Evolutionary conservation across 2,329 filamentous ascomycete species (phyloP), one percentile per base, ranked within the genome.

Genomic region (Penicillium sp.): DNA sequence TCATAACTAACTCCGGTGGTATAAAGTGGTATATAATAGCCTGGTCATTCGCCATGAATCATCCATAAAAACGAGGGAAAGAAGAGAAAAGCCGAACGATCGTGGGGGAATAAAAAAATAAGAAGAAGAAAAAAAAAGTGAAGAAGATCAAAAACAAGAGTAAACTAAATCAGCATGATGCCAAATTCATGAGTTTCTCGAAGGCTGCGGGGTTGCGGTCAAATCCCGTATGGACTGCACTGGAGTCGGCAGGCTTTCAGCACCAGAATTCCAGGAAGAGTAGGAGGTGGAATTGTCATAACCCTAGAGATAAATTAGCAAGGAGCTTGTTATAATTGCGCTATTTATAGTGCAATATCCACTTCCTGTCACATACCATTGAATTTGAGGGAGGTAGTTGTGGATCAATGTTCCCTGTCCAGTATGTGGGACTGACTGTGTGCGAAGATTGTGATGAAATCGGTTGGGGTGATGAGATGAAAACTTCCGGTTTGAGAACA

Each of bases 401-500:
- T 6, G 49, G 52, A 21, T 60, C 55, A n/a, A 55, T 58, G 23
- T 52, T 60, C 7, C 48, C 19, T 13, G 28, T 26, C 58, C 55
- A 58, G 24, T 47, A 55, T 34, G 55, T 23, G 13, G 43, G 9
- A 8, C 28, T 11, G 42, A 29, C 2, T 23, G 46, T 11, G 14
- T 28, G n/a, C 7, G 16, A 13, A 10, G 36, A 37, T 48, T 26
- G 39, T 6, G 34, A 23, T 14, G 26, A 26, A 11, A 48, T n/a
- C 3, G 52, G 13, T n/a, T 55, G 42, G 1, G 36, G 13, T 13
- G 53, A 19, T 5, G 43, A 33, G 5, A 54, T 18, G 23, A 60
- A 60, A 7, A 49, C 52, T 23, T 58, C 55, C 5, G 58, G 58
- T 19, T 37, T 43, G 5, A 60, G 52, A 18, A 60, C 43, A 18